Conservation (phyloP, 257 asterid genomes). For the Anisodus tanguticus region DNA sequence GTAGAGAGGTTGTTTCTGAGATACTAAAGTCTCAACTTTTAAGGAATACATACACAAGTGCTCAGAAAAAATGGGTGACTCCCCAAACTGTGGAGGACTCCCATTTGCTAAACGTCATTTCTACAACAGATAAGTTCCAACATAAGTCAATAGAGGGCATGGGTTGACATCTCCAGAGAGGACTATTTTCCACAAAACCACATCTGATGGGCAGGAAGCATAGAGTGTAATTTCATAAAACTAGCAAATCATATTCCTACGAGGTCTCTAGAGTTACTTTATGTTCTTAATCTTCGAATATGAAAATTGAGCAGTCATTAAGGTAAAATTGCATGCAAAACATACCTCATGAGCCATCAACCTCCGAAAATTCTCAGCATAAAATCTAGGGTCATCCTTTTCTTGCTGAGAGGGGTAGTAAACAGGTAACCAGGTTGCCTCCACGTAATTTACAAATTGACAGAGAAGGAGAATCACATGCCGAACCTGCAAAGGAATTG, state of each 20-base stretch:
- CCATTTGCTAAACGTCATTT: not conserved
- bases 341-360: constrained; percentile 91
- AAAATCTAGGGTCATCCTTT: constrained; percentile 81
- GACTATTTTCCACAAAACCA: not conserved
- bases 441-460: constrained; percentile 78
- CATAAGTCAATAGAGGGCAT: not conserved
- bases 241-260: constrained; percentile 24
- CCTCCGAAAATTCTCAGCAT: constrained; percentile 80
- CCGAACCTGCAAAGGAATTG: constrained; percentile 62
- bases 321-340: constrained; percentile 30
- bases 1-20: no score
- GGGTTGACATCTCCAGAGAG: constrained; percentile 13
- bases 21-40: no score
- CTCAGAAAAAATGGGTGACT: not conserved
- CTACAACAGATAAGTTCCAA: not conserved
- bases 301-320: constrained; percentile 9
- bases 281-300: not conserved
- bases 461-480: constrained; percentile 86
- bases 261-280: not conserved
- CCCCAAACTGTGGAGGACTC: not conserved
- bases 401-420: constrained; percentile 89
- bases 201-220: not conserved
- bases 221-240: not conserved
- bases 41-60: constrained; percentile 7
- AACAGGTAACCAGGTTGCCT: constrained; percentile 74